Base-by-base conservation (phyloP, 108 stramenopile genomes). In the Skeletonema potamos region DNA sequence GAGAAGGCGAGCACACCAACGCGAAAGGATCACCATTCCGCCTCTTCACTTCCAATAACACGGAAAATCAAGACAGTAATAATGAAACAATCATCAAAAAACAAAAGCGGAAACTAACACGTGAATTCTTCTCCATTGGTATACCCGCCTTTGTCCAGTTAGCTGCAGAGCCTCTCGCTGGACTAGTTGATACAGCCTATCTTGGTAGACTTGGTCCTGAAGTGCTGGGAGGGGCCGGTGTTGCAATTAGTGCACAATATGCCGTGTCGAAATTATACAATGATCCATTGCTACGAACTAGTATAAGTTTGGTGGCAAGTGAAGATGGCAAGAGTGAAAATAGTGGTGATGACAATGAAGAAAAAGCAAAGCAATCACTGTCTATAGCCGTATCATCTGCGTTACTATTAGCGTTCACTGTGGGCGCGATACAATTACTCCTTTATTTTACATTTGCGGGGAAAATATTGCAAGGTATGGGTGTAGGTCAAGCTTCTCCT, bases 241-340 rank as follows among this genome's bases (percentile, higher is more conserved):
- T 97, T 8, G 93, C 96, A n/a, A 91, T 96, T 33, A 84, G 88
- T 13, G 95, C 92, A 7, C 95, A 95, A 58, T 97, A 97, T 79
- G 85, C 96, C 6, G 82, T 97, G 15, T 82, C 85, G 2, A 96
- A 97, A 68, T 76, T 97, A 28, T 94, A 94, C 84, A 95, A 96
- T 77, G 96, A 97, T 78, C 97, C 96, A 8, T 66, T 97, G 39
- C 61, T 96, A n/a, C 68, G 94, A 29, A 96, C 95, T 11, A 83
- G 82, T 51, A 97, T 94, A 34, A 92, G 89, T 48, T 72, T 97
- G 64, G 97, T 98, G 12, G 96, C 96, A 9, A 82, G 86, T 56
- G 79, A 91, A 69, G 89, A 88, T 84, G 90, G 91, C 13, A 86
- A 79, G 72, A 70, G 27, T 29, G 44, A 71, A 13, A 29, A 56